These are phyloP conservation scores for Cyclotella cryptica DNA, from an alignment of 108 stramenopile genomes.

Conservation along the genomic window DNA sequence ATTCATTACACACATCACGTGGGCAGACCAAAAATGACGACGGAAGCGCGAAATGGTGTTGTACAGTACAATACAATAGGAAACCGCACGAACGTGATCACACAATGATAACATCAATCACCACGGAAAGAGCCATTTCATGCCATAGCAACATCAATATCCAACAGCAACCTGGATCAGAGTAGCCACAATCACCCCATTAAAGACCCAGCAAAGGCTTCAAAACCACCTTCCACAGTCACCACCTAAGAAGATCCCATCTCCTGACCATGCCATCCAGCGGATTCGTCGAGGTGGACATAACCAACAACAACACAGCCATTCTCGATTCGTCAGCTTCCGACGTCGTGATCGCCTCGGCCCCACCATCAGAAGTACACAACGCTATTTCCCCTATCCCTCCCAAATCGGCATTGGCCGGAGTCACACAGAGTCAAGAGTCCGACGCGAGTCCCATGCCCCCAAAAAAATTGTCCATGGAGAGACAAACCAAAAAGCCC, in stretches of 20 bases:
- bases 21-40: too few species aligned
- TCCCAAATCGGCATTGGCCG: slow-evolving; percentile 5
- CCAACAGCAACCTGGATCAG: too few species aligned
- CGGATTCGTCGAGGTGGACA: slow-evolving; percentile 42
- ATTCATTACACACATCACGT: too few species aligned
- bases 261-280: slow-evolving; percentile 45
- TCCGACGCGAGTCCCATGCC: not conserved
- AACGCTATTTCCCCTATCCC: not conserved
- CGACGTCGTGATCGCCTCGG: slow-evolving; percentile 15
- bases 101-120: too few species aligned
- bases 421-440: slow-evolving; percentile 14
- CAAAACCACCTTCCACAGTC: too few species aligned
- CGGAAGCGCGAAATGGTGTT: too few species aligned
- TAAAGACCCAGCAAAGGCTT: too few species aligned
- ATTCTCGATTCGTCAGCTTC: slow-evolving; percentile 36
- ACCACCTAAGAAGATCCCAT: not conserved
- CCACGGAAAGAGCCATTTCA: too few species aligned
- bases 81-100: too few species aligned
- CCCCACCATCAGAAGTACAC: not conserved
- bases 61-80: too few species aligned
- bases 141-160: too few species aligned
- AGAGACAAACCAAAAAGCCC: not conserved
- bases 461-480: not conserved
- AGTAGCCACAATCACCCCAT: too few species aligned
- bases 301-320: slow-evolving; percentile 39